Evolutionary conservation across 768 basidiomycete genomes (phyloP).

Genomic region (Candolleomyces efflorescens): DNA sequence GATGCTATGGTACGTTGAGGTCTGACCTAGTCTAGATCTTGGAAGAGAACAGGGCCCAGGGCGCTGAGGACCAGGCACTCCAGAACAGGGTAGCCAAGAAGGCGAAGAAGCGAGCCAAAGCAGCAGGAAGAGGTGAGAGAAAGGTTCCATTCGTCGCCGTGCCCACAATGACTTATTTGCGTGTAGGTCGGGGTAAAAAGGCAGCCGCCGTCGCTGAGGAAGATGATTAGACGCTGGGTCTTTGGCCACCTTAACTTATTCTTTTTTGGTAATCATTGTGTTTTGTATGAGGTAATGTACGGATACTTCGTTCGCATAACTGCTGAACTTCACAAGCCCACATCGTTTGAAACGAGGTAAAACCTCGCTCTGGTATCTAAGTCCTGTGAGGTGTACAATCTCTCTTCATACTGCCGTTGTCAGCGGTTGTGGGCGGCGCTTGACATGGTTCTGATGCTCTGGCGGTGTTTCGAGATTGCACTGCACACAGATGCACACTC

Average conservation of each 20-base stretch:
- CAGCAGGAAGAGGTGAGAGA: conserved; percentile 39
- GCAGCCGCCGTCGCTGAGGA: neutral
- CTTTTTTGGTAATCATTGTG: neutral
- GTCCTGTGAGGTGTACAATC: no score
- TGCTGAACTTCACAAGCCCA: no score
- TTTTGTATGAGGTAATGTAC: no score
- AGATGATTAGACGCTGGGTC: neutral
- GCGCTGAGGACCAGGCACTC: conserved; percentile 87
- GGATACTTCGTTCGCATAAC: no score
- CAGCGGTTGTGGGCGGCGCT: no score
- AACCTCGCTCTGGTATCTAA: no score
- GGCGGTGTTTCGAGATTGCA: no score
- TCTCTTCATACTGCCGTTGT: no score
- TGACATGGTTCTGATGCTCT: no score
- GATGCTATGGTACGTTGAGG: neutral
- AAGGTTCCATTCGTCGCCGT: neutral
- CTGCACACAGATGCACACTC: no score
- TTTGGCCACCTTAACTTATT: neutral
- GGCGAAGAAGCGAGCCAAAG: conserved; percentile 74
- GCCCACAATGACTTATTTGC: no score
- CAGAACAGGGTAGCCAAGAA: conserved; percentile 84
- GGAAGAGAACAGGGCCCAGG: conserved; percentile 77
- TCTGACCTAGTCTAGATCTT: conserved; percentile 55
- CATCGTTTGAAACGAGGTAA: no score
- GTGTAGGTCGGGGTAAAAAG: neutral